These are phyloP conservation scores for Saussurea involucrata DNA, from an alignment of 129 eudicot species.

Conservation along the genomic window DNA sequence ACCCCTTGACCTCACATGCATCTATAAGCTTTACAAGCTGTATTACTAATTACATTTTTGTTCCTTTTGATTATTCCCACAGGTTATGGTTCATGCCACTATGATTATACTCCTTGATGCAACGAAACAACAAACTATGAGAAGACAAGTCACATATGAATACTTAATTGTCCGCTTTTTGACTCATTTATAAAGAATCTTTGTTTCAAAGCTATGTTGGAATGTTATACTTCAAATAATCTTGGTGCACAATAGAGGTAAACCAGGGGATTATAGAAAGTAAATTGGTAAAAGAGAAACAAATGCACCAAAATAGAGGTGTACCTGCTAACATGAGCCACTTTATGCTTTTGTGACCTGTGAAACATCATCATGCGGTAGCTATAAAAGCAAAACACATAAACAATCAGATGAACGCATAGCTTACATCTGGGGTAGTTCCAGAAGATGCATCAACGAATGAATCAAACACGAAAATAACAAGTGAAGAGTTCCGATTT, in stretches of 20 bases:
- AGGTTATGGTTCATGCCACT: conserved; percentile 61
- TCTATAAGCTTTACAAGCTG: conserved; percentile 11
- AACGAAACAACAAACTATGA: conserved; percentile 8
- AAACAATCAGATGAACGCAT: not conserved
- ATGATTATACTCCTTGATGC: conserved; percentile 47
- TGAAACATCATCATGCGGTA: conserved; percentile 5
- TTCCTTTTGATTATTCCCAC: conserved; percentile 24
- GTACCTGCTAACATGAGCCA: conserved; percentile 17
- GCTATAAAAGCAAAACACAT: conserved; percentile 13
- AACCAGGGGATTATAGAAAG: not conserved
- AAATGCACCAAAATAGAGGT: not conserved
- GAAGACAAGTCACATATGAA: conserved; percentile 12
- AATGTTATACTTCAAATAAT: not conserved
- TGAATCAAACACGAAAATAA: not conserved
- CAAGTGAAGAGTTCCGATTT: not conserved
- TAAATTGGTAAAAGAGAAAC: not conserved
- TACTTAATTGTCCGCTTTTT: conserved; percentile 15
- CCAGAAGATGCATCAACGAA: not conserved
- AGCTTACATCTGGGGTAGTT: not conserved
- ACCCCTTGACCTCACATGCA: conserved; percentile 19
- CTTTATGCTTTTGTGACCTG: conserved; percentile 3
- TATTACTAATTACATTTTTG: conserved; percentile 1
- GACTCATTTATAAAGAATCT: conserved; percentile 23
- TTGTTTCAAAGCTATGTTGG: conserved; percentile 21
- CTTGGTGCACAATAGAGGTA: not conserved